Base-by-base conservation (phyloP, 2,329 filamentous ascomycete species). In the Hypoxylon sp. region DNA sequence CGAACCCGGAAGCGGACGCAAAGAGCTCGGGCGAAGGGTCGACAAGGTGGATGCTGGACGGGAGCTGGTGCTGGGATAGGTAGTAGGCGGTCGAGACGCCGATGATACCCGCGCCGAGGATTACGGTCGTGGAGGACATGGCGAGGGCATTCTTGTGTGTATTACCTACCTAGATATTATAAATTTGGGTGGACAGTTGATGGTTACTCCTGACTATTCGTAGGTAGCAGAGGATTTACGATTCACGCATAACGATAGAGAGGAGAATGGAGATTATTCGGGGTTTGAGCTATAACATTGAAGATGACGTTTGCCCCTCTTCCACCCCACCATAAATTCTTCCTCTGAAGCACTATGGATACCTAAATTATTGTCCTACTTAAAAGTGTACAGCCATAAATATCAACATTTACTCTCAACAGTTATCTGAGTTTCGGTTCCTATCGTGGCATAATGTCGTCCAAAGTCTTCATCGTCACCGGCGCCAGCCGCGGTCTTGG, bases 31-130 rank as follows among this genome's bases (percentile, higher is more conserved):
- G 74, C 0, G 80, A 79, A 0, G 79, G 72, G 54, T 85, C 83
- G 34, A 85, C 77, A 6, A 85, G 75, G 65, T 84, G 81, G 55
- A 85, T 79, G 19, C 73, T 77, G 6, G 75, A 77, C 0, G 75
- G 75, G 0, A 79, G 74, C 67, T 82, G 79, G 65, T 79, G 79
- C 56, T 78, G 76, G 6, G 87, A 86, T 30, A 94, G 84, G 74
- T 91, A 92, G 77, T 89, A 92, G n/a, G 89, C 89, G 10, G 87
- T 90, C 1, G 88, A 87, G 32, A 87, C 79, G 62, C 90, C 89
- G 54, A 92, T 90, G 70, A 92, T 90, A 47, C 90, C 89, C 46
- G 86, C 84, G 58, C 90, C 90, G 34, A 92, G 75, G 53, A 92
- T 91, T 13, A 91, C 82, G 1, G 87, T 91, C 11, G 81, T 74